Percentiles rank a stretch among this genome's conserved stretches.
Conservation (phyloP, 768 basidiomycete genomes). For the Boletales sp. region DNA sequence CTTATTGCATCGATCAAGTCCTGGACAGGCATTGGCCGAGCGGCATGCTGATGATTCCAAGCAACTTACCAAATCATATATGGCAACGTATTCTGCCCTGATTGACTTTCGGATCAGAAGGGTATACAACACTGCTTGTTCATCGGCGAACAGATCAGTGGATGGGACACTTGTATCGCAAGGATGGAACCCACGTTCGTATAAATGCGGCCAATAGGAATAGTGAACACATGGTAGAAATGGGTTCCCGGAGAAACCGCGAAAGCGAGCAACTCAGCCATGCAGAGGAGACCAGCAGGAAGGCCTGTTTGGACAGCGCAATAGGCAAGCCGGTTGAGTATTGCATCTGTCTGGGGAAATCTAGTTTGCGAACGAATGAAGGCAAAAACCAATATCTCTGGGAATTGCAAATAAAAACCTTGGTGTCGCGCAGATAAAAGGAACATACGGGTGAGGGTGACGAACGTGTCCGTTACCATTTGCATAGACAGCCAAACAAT, state of each 20-base stretch:
- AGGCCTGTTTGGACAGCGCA: conserved; percentile 53
- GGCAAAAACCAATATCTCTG: conserved; percentile 17
- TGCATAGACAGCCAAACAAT: conserved; percentile 47
- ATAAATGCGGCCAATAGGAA: conserved; percentile 39
- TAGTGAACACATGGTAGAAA: conserved; percentile 36
- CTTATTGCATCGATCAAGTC: not conserved
- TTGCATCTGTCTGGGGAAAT: conserved; percentile 47
- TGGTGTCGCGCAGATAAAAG: not conserved
- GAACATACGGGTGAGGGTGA: conserved; percentile 34
- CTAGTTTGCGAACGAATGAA: conserved; percentile 42
- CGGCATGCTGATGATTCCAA: not conserved
- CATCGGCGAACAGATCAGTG: not conserved
- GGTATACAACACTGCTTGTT: conserved; percentile 1
- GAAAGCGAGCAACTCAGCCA: conserved; percentile 43
- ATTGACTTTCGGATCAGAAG: not conserved
- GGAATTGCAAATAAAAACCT: not conserved
- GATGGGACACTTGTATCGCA: too few relatives aligned
- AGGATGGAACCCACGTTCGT: conserved; percentile 37
- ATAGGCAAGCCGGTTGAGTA: conserved; percentile 51
- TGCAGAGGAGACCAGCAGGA: conserved; percentile 47
- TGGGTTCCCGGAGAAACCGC: conserved; percentile 28
- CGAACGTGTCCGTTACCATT: conserved; percentile 38
- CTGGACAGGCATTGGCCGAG: not conserved
- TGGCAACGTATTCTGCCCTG: not conserved
- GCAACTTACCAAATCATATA: not conserved